phyloP scores from a whole-genome alignment of 192 early-diverging fungal genomes.

The Jimgerdemannia flammicorona region DNA sequence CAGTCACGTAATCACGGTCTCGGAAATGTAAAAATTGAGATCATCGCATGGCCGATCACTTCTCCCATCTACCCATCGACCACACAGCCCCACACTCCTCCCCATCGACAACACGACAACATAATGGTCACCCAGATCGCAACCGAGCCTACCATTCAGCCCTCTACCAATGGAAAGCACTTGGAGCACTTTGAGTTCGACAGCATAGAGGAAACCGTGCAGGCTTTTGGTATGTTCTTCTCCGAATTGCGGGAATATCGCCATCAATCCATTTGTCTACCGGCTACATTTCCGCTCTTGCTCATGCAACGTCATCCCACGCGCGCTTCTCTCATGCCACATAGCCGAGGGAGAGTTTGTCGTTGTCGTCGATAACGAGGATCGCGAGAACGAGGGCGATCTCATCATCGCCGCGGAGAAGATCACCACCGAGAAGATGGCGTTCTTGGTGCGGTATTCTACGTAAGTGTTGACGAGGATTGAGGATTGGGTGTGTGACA shows the following conservation, averaged over 20 bases:
- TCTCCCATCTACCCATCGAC: neutral
- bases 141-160: neutral
- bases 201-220: slow-evolving; percentile 61
- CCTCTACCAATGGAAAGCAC: neutral
- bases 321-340: neutral
- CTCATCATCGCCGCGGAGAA: slow-evolving; percentile 96
- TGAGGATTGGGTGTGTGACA: neutral
- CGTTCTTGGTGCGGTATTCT: slow-evolving; percentile 93
- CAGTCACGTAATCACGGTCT: too few relatives aligned
- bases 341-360: slow-evolving; percentile 80
- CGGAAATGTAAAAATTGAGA: too few relatives aligned
- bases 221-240: slow-evolving; percentile 53
- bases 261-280: neutral
- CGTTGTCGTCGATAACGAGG: slow-evolving; percentile 95
- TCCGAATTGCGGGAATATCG: neutral
- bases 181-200: slow-evolving; percentile 46
- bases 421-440: slow-evolving; percentile 86
- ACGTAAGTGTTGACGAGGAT: slow-evolving; percentile 47
- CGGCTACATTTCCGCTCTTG: neutral
- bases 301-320: neutral
- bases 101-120: neutral
- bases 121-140: neutral
- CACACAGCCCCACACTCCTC: neutral
- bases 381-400: slow-evolving; percentile 99
- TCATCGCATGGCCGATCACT: neutral